Percentiles rank a stretch among this genome's conserved stretches.
Evolutionary conservation across 148 eudicot species (phyloP).

Genomic region (Chenopodium berlandieri): DNA sequence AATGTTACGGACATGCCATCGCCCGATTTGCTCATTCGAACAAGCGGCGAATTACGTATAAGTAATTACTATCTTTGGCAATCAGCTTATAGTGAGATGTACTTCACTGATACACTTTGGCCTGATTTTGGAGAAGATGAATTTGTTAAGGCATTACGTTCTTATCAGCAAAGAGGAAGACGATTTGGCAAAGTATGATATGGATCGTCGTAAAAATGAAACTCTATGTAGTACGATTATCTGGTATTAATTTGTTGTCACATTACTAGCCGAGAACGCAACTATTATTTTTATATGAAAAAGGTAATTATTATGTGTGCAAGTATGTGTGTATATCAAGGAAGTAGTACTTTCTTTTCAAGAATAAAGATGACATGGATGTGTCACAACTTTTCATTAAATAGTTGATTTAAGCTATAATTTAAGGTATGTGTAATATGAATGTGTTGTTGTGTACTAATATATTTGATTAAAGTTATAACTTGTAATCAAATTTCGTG

Average conservation of each 20-base stretch:
- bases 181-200: conserved; percentile 31
- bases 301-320: too few relatives aligned
- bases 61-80: conserved; percentile 49
- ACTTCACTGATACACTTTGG: conserved; percentile 25
- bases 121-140: conserved; percentile 39
- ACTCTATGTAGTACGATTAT: too few relatives aligned
- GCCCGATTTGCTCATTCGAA: conserved; percentile 48
- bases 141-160: conserved; percentile 28
- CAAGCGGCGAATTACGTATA: conserved; percentile 36
- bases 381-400: too few relatives aligned
- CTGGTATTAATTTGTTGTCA: too few relatives aligned
- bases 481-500: too few relatives aligned
- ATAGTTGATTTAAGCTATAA: too few relatives aligned
- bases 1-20: conserved; percentile 21
- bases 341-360: neutral
- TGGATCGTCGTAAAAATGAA: too few relatives aligned
- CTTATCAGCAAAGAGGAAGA: conserved; percentile 38
- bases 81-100: conserved; percentile 42
- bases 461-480: too few relatives aligned
- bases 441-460: too few relatives aligned
- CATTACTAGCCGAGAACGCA: neutral
- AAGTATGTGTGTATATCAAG: too few relatives aligned
- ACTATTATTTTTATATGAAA: too few relatives aligned
- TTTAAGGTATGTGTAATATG: too few relatives aligned
- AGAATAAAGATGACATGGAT: neutral